These are phyloP conservation scores for Antrodiella citrinella DNA, from an alignment of 768 basidiomycete genomes.

Conservation along the genomic window DNA sequence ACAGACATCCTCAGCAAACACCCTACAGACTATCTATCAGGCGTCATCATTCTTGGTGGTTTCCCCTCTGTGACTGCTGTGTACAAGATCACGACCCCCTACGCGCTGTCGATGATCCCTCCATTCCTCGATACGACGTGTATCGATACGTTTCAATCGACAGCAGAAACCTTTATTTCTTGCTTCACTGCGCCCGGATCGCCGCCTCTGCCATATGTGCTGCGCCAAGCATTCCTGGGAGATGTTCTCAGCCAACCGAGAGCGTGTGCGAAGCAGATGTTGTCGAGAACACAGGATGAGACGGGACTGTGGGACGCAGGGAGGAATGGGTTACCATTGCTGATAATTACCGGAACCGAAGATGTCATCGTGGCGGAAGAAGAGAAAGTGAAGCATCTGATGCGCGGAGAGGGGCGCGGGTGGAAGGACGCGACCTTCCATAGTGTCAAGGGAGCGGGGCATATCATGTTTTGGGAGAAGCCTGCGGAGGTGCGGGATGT, in stretches of 20 bases:
- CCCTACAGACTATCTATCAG: background rate
- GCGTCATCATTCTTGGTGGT: background rate
- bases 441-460: constrained; percentile 12
- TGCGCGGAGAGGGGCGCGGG: no score
- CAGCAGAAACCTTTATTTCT: constrained; percentile 5
- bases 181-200: constrained; percentile 11
- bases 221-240: constrained; percentile 6
- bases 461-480: constrained; percentile 16
- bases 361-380: constrained; percentile 10
- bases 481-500: background rate
- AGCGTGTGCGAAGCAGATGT: background rate
- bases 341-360: constrained; percentile 18
- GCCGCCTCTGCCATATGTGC: constrained; percentile 12
- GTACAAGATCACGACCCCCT: background rate
- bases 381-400: background rate
- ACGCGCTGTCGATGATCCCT: background rate
- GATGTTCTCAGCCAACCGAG: constrained; percentile 3
- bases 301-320: background rate
- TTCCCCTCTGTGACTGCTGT: background rate
- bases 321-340: constrained; percentile 15
- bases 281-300: background rate
- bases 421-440: background rate
- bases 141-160: background rate
- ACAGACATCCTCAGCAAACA: background rate
- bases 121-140: background rate